A percentile compares a stretch with the other conserved stretches of the same genome.
Evolutionary conservation across 306 rosid species (phyloP).

Genomic region (Prunus campanulata): DNA sequence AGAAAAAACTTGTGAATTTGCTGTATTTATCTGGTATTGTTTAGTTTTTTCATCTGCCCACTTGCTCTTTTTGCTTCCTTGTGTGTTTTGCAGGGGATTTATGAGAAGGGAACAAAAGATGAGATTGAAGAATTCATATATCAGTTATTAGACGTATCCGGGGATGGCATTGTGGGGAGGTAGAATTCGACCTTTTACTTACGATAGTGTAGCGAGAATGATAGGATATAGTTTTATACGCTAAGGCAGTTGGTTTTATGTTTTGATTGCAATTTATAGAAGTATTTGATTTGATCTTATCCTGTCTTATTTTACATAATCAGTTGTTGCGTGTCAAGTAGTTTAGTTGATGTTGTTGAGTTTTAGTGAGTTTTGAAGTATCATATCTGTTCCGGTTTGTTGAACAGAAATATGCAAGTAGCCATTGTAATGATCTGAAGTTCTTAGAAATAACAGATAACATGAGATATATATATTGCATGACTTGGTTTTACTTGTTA

Average conservation of each 20-base stretch:
- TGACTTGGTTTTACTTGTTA: background rate
- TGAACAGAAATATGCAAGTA: background rate
- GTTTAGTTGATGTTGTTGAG: background rate
- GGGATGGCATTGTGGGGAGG: constrained; percentile 52
- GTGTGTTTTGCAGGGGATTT: constrained; percentile 55
- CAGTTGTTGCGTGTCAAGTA: background rate
- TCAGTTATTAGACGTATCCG: constrained; percentile 54
- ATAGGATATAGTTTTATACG: background rate
- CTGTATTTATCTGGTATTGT: background rate
- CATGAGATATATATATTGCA: background rate
- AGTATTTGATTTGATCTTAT: background rate
- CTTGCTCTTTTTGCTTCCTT: constrained; percentile 2
- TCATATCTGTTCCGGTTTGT: background rate
- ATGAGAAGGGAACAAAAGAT: constrained; percentile 79
- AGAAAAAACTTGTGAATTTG: background rate
- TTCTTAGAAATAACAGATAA: background rate
- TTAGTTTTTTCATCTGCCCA: background rate
- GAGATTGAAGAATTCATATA: constrained; percentile 78
- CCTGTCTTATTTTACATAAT: background rate
- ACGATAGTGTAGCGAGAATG: background rate
- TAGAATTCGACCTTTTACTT: constrained; percentile 13
- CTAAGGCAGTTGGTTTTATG: background rate
- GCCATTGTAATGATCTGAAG: background rate
- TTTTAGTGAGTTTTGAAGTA: background rate
- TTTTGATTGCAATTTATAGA: background rate